Percentiles rank a stretch among this genome's conserved stretches.
phyloP scores from a whole-genome alignment of 2,329 filamentous ascomycete genomes.

The Colletotrichum brevisporum region DNA sequence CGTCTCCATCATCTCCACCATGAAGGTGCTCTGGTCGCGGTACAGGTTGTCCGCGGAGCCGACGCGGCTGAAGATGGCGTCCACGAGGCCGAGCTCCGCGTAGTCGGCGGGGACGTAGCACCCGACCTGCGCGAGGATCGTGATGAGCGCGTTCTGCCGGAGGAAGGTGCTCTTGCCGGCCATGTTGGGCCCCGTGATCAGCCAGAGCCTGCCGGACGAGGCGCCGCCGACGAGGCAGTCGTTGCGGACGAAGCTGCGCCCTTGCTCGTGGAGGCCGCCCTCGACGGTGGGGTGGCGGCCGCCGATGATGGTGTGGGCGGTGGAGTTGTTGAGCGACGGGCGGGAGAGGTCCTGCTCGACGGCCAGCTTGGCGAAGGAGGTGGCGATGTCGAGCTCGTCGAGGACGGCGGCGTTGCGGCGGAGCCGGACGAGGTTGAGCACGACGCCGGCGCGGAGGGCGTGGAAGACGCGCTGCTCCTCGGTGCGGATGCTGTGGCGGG shows the following conservation, averaged over 20 bases:
- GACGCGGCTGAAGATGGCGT: conserved; percentile 93
- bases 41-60: conserved; percentile 97
- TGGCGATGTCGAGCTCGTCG: conserved; percentile 92
- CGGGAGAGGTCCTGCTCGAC: conserved; percentile 80
- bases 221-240: conserved; percentile 84
- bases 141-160: conserved; percentile 94
- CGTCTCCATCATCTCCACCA: conserved; percentile 99
- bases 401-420: conserved; percentile 92
- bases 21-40: conserved; percentile 95
- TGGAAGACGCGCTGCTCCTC: conserved; percentile 89
- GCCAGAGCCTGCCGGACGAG: conserved; percentile 74
- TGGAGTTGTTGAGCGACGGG: conserved; percentile 77
- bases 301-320: conserved; percentile 81
- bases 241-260: conserved; percentile 86
- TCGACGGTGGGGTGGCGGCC: conserved; percentile 96
- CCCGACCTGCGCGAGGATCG: conserved; percentile 91
- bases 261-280: conserved; percentile 82
- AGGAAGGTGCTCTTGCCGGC: conserved; percentile 97
- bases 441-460: conserved; percentile 80
- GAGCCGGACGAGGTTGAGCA: conserved; percentile 86
- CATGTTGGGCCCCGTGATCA: conserved; percentile 94
- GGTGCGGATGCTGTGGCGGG: conserved; percentile 81
- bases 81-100: conserved; percentile 90
- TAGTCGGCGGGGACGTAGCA: conserved; percentile 92
- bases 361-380: conserved; percentile 86